Percentiles rank a stretch among this genome's conserved stretches.
These are phyloP conservation scores for Thelephora terrestris DNA, from an alignment of 1,284 basidiomycete genomes.

Conservation along the genomic window DNA sequence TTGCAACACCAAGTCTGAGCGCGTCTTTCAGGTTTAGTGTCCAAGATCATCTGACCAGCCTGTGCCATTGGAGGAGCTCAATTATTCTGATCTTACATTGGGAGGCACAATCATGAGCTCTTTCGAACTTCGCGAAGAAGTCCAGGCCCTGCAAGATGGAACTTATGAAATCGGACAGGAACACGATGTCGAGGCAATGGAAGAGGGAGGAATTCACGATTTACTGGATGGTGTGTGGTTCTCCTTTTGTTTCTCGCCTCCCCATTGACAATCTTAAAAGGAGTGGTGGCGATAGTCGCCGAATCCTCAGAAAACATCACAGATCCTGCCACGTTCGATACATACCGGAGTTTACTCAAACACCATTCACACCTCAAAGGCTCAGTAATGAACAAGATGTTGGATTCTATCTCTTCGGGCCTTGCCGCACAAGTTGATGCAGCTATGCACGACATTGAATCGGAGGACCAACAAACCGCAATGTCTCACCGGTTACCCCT, in stretches of 20 bases:
- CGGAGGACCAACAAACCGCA: constrained; percentile 62
- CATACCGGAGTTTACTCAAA: constrained; percentile 72
- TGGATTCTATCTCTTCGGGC: constrained; percentile 69
- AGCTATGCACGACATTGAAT: constrained; percentile 53
- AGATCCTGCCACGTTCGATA: constrained; percentile 62
- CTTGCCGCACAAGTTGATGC: constrained; percentile 62
- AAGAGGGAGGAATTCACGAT: constrained; percentile 29
- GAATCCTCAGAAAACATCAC: constrained; percentile 61
- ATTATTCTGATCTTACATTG: not conserved
- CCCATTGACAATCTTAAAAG: constrained; percentile 24
- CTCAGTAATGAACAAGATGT: constrained; percentile 60
- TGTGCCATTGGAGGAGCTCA: too few species aligned
- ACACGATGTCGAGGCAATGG: constrained; percentile 44
- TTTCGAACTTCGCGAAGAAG: constrained; percentile 73
- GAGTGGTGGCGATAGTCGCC: constrained; percentile 68
- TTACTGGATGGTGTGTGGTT: constrained; percentile 39
- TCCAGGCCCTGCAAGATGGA: constrained; percentile 52
- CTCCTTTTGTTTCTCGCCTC: not conserved
- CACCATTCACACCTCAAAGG: constrained; percentile 49
- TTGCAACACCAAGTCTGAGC: too few species aligned
- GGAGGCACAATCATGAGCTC: constrained; percentile 13
- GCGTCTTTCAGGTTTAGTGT: too few species aligned
- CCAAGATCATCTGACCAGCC: too few species aligned
- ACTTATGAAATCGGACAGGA: constrained; percentile 57
- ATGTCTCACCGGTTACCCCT: constrained; percentile 62